phyloP scores from a whole-genome alignment of 2,329 filamentous ascomycete species.

The Madurella fahalii region DNA sequence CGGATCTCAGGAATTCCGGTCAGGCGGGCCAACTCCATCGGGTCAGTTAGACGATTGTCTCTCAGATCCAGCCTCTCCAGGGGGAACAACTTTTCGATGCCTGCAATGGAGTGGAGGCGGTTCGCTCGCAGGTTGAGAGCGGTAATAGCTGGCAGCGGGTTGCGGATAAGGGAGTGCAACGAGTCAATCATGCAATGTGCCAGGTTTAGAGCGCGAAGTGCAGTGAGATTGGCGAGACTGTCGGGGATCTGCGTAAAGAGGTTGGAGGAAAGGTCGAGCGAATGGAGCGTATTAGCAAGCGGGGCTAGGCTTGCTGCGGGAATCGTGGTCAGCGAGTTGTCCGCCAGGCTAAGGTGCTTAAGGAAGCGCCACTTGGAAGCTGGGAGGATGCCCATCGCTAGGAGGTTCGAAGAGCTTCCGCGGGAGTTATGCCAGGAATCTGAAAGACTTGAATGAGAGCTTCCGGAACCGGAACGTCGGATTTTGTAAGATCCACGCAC shows the following conservation, averaged over 20 bases:
- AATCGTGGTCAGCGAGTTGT: constrained; percentile 84
- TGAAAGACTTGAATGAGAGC: constrained; percentile 77
- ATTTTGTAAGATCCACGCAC: constrained; percentile 68
- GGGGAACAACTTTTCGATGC: constrained; percentile 82
- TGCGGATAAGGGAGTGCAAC: constrained; percentile 78
- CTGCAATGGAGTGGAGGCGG: constrained; percentile 78
- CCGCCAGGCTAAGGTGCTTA: constrained; percentile 83
- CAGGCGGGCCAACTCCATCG: constrained; percentile 81
- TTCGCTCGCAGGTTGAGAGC: constrained; percentile 90
- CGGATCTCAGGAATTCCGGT: constrained; percentile 87
- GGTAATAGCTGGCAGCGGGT: constrained; percentile 86
- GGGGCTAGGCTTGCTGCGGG: constrained; percentile 71
- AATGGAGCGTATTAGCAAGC: constrained; percentile 82
- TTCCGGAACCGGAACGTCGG: constrained; percentile 83
- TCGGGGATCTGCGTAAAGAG: constrained; percentile 93
- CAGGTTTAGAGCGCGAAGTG: constrained; percentile 86
- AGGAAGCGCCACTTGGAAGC: constrained; percentile 92
- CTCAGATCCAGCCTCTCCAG: constrained; percentile 86
- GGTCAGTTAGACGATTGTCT: constrained; percentile 88
- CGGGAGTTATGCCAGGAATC: constrained; percentile 61
- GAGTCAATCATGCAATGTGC: constrained; percentile 98
- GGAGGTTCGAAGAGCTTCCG: constrained; percentile 74
- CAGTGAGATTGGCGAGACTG: constrained; percentile 77
- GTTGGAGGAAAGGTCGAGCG: constrained; percentile 87
- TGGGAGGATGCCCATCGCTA: constrained; percentile 68